phyloP scores from a whole-genome alignment of 1,284 basidiomycete genomes.

The Volvariella volvacea region DNA sequence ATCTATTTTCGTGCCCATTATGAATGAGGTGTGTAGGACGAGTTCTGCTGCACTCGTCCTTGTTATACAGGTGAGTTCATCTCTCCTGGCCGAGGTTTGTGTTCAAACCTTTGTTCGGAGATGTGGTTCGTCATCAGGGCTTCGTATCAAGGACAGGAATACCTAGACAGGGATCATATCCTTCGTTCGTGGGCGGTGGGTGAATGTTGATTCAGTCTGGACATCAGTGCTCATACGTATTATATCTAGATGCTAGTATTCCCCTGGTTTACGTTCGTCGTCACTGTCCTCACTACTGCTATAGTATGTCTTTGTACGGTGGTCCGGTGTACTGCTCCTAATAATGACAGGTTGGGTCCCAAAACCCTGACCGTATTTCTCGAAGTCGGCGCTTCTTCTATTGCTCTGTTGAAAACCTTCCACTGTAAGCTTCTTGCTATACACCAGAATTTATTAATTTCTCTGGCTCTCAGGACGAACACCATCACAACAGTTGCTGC shows the following conservation, averaged over 20 bases:
- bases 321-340: neutral
- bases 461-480: slow-evolving; percentile 25
- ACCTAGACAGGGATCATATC: slow-evolving; percentile 24
- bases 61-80: slow-evolving; percentile 30
- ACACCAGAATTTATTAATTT: slow-evolving; percentile 1
- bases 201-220: neutral
- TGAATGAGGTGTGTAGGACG: slow-evolving; percentile 20
- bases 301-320: slow-evolving; percentile 20
- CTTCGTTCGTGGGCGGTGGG: slow-evolving; percentile 30
- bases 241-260: slow-evolving; percentile 29
- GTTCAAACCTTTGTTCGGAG: slow-evolving; percentile 14
- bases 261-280: slow-evolving; percentile 34
- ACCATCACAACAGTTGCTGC: slow-evolving; percentile 32
- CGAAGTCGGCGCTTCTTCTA: slow-evolving; percentile 44
- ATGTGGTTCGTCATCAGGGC: slow-evolving; percentile 37
- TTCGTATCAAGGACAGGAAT: slow-evolving; percentile 24
- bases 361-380: slow-evolving; percentile 28
- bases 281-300: slow-evolving; percentile 31
- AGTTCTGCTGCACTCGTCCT: slow-evolving; percentile 35
- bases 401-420: slow-evolving; percentile 33
- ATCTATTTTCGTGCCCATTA: neutral
- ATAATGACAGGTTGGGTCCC: slow-evolving; percentile 28
- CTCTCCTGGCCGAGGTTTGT: neutral
- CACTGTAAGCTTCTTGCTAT: slow-evolving; percentile 21
- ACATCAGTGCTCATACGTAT: slow-evolving; percentile 1